Base-by-base conservation (phyloP, 176 grass and related monocot species). In the Hordeum marinum region DNA sequence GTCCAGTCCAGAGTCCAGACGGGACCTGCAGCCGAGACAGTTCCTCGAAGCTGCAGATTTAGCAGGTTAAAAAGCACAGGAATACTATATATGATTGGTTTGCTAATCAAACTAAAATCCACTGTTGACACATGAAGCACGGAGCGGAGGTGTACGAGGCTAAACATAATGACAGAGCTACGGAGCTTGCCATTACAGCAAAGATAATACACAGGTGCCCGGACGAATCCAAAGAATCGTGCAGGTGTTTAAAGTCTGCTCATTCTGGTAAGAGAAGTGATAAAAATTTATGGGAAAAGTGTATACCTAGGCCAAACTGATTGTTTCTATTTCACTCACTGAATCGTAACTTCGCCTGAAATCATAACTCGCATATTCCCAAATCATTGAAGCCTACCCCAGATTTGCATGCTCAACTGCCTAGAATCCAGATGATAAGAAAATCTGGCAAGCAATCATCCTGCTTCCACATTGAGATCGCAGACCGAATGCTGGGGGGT, bases 21-120 rank as follows among this genome's bases (percentile, higher is more conserved):
- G 80, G 40, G 68, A 76, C 76, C 89, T 87, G 75, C 77, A 80
- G 63, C 58, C 84, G n/a, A 90, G 75, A 83, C 79, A 83, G 78
- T 50, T 83, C 84, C 75, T 72, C 80, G 65, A 72, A 43, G 59
- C 27, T 50, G 80, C 68, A 84, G 80, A 68, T 36, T 87, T 83
- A 41, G 23, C 60, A 80, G 36, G 72, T 62, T 12, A 87, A 81
- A 86, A 79, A 75, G 61, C 80, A 71, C 72, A 71, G 7, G 43
- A 66, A 83, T 17, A 52, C 14, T 18, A 41, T 9, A 35, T 60
- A 40, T 29, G 61, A 11, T 75, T 52, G 85, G 37, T 63, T 75
- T 80, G 68, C 78, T 59, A 84, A 75, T 75, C 25, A 60, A 67
- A 79, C 65, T 41, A 15, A 34, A 84, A 20, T 64, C 12, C 15